A percentile compares a stretch with the other conserved stretches of the same genome.
These are phyloP conservation scores for Ascochyta clinopodiicola DNA, from an alignment of 2,329 filamentous ascomycete species.

Conservation along the genomic window DNA sequence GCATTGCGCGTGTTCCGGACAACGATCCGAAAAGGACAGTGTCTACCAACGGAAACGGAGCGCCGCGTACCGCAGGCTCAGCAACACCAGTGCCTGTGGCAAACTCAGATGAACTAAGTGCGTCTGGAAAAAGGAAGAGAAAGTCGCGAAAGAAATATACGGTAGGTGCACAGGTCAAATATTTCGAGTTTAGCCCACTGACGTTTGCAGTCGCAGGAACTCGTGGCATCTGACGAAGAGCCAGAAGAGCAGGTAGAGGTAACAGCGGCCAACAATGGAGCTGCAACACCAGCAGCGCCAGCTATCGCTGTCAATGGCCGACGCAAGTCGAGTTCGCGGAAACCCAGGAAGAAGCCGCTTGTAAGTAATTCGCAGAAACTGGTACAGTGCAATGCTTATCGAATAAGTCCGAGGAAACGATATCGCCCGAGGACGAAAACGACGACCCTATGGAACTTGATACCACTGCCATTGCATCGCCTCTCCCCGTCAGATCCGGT, in stretches of 20 bases:
- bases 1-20: conserved; percentile 27
- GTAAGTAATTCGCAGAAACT: conserved; percentile 25
- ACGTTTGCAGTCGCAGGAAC: conserved; percentile 36
- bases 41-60: conserved; percentile 34
- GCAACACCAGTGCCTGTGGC: conserved; percentile 22
- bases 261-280: conserved; percentile 8
- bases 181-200: conserved; percentile 8
- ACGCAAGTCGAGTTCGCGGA: conserved; percentile 36
- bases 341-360: conserved; percentile 38
- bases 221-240: conserved; percentile 39
- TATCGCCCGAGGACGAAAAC: conserved; percentile 40
- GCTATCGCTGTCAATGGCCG: conserved; percentile 25
- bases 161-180: conserved; percentile 19
- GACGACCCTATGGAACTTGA: conserved; percentile 34
- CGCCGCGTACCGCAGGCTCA: conserved; percentile 21
- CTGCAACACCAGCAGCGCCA: conserved; percentile 20
- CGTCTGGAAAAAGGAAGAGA: conserved; percentile 37
- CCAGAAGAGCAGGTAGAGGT: conserved; percentile 27
- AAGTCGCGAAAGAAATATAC: conserved; percentile 39
- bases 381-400: conserved; percentile 8
- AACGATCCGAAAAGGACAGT: conserved; percentile 36
- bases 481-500: conserved; percentile 36
- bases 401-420: conserved; percentile 35
- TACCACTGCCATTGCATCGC: conserved; percentile 23
- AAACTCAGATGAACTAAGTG: conserved; percentile 29